Base-by-base conservation (phyloP, 1,284 basidiomycete species). In the Neolentinus lepideus region DNA sequence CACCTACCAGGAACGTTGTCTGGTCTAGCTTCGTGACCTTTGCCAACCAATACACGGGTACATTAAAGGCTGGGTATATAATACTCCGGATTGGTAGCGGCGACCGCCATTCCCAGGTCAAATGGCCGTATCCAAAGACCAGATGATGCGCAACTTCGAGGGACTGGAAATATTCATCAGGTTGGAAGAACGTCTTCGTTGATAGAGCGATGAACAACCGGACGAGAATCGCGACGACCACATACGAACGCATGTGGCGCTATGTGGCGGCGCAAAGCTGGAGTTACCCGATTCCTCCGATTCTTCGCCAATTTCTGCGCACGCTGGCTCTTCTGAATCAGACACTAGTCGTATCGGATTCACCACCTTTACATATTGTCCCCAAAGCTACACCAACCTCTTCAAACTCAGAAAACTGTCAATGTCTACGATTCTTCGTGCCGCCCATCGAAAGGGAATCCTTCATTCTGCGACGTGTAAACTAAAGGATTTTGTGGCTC, bases 141-240 rank as follows among this genome's bases (percentile, higher is more conserved):
- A 88, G 70, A 54, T 77, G 77, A 67, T 98, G 91, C 0, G 97
- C 97, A 27, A 94, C 89, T 68, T 99, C 97, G 45, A 97, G 80
- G 9, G 94, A 84, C 68, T 99, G 97, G 65, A 89, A 98, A 71
- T 92, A 97, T 72, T 99, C 97, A 71, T 99, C 97, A 1, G 97
- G 96, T 68, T 98, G 95, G 69, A 99, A 99, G 74, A 90, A 92
- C 0, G 94, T 94, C 52, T 81, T 79, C 0, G 92, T 94, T 24
- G 76, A 71, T 12, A 94, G 66, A 0, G 90, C 87, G 46, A 90
- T 72, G 3, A 72, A 58, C 50, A 88, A 65, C 48, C 89, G 83
- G 25, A 84, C 59, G 11, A 75, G 70, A 52, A 75, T 62, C 11
- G 70, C 47, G 27, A 50, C 22, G 16, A 50, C 4, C 12, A 22